These are phyloP conservation scores for Pyrenochaeta sp. DNA, from an alignment of 2,329 filamentous ascomycete genomes.

Conservation along the genomic window DNA sequence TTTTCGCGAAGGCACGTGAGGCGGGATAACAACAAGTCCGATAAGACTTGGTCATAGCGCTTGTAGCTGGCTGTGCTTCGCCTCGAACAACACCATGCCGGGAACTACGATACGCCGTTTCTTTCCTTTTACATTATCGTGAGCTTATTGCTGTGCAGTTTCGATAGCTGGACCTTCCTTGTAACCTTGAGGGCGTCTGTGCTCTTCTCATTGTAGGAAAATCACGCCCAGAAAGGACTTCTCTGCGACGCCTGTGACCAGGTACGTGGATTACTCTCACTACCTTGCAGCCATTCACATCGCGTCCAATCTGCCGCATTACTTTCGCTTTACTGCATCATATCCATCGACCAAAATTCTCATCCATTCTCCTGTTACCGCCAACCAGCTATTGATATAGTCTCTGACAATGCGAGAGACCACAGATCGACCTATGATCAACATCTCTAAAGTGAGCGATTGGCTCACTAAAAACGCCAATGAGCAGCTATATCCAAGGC, in stretches of 20 bases:
- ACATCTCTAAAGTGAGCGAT: constrained; percentile 54
- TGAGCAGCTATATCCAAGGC: constrained; percentile 54
- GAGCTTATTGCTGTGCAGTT: constrained; percentile 3
- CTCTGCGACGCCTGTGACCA: background rate
- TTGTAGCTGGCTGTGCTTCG: constrained; percentile 12
- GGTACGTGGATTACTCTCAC: background rate
- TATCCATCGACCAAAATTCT: background rate
- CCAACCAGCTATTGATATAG: constrained; percentile 1
- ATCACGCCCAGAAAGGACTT: background rate
- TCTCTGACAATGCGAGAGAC: constrained; percentile 23
- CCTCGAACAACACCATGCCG: constrained; percentile 21
- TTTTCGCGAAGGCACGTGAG: constrained; percentile 14
- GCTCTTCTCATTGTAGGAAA: background rate
- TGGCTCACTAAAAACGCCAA: constrained; percentile 56
- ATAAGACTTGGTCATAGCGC: constrained; percentile 28
- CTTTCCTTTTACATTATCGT: constrained; percentile 7
- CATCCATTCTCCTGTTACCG: constrained; percentile 1
- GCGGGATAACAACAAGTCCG: constrained; percentile 15
- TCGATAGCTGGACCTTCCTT: constrained; percentile 4
- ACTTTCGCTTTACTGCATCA: background rate
- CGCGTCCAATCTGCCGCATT: background rate
- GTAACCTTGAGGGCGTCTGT: background rate
- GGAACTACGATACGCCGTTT: constrained; percentile 3
- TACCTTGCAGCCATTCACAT: constrained; percentile 4
- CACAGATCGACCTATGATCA: constrained; percentile 49